Conservation (phyloP, 2,329 filamentous ascomycete genomes). For the Epichloe sibirici region DNA sequence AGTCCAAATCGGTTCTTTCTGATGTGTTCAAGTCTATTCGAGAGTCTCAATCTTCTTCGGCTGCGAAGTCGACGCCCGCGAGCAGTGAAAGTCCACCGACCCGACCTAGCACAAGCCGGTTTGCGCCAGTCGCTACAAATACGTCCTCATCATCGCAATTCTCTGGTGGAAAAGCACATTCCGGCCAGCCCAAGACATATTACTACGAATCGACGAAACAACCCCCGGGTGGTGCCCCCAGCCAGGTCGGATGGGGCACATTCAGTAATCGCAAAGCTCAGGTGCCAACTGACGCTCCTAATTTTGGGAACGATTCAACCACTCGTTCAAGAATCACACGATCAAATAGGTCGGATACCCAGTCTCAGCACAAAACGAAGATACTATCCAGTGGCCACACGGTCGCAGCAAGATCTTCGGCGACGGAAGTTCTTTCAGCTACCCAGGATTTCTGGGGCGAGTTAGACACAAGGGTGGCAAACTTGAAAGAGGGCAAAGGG, state of each 20-base stretch:
- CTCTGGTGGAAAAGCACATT: neutral
- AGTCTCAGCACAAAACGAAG: neutral
- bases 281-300: conserved; percentile 1
- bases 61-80: conserved; percentile 16
- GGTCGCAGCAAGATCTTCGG: neutral
- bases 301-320: conserved; percentile 8
- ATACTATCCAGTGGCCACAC: neutral
- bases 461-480: conserved; percentile 11
- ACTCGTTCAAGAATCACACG: conserved; percentile 10
- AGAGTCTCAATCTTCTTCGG: conserved; percentile 13
- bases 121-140: neutral
- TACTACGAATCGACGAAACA: neutral
- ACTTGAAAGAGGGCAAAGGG: conserved; percentile 6
- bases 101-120: neutral
- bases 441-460: conserved; percentile 15
- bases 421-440: neutral
- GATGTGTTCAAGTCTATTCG: conserved; percentile 21
- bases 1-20: conserved; percentile 19
- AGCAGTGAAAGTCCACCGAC: neutral
- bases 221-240: conserved; percentile 4
- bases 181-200: neutral
- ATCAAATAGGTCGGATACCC: neutral
- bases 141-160: neutral
- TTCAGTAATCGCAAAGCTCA: conserved; percentile 12
- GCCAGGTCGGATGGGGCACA: conserved; percentile 11